Evolutionary conservation across 495 filamentous ascomycete species (phyloP), one percentile per base, ranked within the genome.

Genomic region (Tuber borchii): DNA sequence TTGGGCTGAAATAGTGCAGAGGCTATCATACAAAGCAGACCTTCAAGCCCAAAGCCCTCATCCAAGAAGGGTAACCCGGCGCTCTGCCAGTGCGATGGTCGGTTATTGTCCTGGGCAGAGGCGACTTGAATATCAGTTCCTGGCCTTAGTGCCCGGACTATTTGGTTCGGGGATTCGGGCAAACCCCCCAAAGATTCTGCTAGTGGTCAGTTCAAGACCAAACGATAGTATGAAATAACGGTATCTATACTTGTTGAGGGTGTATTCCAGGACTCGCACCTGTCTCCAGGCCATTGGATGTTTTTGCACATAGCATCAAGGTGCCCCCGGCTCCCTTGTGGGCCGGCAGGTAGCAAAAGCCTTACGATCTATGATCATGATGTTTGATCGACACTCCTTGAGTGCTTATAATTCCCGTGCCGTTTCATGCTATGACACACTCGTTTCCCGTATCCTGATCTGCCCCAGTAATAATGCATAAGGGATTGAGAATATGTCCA

Each of bases 341-440:
- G 56, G 26, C 56, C n/a, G 56, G n/a, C 56, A 65, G 56, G 56
- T 65, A 31, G 56, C 56, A 65, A 65, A 65, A 17, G 56, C 56
- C 56, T 65, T 31, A 65, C 56, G 56, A 31, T 65, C 56, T 65
- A 65, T 65, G 56, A 65, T 65, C 56, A 65, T 31, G 56, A 65
- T 31, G 26, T 31, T 65, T 65, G 56, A 65, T 65, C 56, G 56
- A 14, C 56, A 65, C 56, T 31, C n/a, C n/a, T n/a, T 31, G 56
- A 65, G 56, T 65, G 56, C 56, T 65, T 65, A 65, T 65, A 31
- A 65, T 65, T 16, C 5, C 56, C 56, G 56, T 65, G 56, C n/a
- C 56, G 10, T 65, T 65, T 65, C 31, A 65, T 31, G 31, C n/a
- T 9, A 65, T 65, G 56, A 65, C 56, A 65, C n/a, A 65, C 5